A percentile compares a stretch with the other conserved stretches of the same genome.
phyloP scores from a whole-genome alignment of 2,329 filamentous ascomycete genomes.

The Macrophomina tecta region DNA sequence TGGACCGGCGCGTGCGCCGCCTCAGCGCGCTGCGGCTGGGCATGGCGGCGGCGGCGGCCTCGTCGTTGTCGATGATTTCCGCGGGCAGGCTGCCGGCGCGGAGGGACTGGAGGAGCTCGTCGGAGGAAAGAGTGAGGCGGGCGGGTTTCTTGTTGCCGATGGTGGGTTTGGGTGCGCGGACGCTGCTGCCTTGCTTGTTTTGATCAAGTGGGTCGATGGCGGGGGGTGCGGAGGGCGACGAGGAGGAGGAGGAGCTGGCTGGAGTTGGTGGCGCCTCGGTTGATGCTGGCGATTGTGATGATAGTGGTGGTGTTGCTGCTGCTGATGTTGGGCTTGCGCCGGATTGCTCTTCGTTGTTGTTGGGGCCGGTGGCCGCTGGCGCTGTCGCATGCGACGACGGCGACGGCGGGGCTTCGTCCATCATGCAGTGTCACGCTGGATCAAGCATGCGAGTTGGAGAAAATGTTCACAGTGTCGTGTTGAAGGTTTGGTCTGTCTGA shows the following conservation, averaged over 20 bases:
- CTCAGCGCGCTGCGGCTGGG: slow-evolving; percentile 2
- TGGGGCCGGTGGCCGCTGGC: not conserved
- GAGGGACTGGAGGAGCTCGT: not conserved
- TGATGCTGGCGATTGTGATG: not conserved
- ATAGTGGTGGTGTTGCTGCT: not conserved
- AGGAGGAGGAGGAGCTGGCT: no score
- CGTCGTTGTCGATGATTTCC: not conserved
- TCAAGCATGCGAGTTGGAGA: not conserved
- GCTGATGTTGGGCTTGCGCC: no score
- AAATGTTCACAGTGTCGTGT: not conserved
- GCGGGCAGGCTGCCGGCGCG: not conserved
- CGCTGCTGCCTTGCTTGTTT: no score
- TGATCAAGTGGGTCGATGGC: not conserved
- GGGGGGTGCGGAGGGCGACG: not conserved
- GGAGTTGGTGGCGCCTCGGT: not conserved
- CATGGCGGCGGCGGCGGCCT: not conserved
- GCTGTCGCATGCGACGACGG: not conserved
- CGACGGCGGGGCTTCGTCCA: not conserved
- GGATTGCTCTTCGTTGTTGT: no score
- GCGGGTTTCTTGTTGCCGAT: not conserved
- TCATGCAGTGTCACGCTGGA: not conserved
- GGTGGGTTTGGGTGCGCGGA: not conserved
- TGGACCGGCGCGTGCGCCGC: not conserved
- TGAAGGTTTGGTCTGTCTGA: not conserved
- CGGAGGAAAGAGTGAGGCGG: not conserved